Evolutionary conservation across 257 asterid genomes (phyloP), one percentile per base, ranked within the genome.

Genomic region (Oldenlandia corymbosa): DNA sequence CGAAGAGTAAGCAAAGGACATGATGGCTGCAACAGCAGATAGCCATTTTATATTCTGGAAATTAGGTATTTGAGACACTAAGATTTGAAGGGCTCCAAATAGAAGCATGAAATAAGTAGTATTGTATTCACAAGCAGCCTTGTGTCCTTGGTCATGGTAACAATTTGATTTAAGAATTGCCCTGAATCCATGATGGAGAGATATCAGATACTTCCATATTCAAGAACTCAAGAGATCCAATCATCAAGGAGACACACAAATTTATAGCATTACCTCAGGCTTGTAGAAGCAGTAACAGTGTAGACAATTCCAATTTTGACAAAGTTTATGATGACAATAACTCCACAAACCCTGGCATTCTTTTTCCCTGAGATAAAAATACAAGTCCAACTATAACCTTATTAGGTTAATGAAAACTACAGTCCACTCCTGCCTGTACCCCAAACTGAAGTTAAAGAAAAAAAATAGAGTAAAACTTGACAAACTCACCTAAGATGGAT

Each of bases 81-180:
- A 49, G 17, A 79, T 65, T 69, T 88, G 92, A 31, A 85, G 31
- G 11, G 69, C 30, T 47, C 96, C 98, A 50, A 88, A 91, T 7
- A 83, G 31, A 59, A 91, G 74, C 84, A 91, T 88, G 67, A 66
- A 80, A 10, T 26, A 34, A 13, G 72, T 68, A 49, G 63, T 71
- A 47, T 68, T 77, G 57, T 64, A 80, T 49, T 74, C 75, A 71
- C 97, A 90, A 12, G 79, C 63, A 57, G 90, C 86, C 27, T 76
- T 63, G 47, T 79, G 96, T 31, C 97, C 97, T n/a, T 82, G 50
- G 67, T 71, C 60, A 65, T 90, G 97, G 75, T 79, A 90, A 72
- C 96, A 90, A 72, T 83, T 85, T 49, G 97, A 81, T 73, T 76
- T 83, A 62, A 80, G 79, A 68, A 90, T 85, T 46, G 96, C 96